Percentiles rank a stretch among this genome's conserved stretches.
Conservation (phyloP, 179 eudicot species). For the Gypsophila paniculata region DNA sequence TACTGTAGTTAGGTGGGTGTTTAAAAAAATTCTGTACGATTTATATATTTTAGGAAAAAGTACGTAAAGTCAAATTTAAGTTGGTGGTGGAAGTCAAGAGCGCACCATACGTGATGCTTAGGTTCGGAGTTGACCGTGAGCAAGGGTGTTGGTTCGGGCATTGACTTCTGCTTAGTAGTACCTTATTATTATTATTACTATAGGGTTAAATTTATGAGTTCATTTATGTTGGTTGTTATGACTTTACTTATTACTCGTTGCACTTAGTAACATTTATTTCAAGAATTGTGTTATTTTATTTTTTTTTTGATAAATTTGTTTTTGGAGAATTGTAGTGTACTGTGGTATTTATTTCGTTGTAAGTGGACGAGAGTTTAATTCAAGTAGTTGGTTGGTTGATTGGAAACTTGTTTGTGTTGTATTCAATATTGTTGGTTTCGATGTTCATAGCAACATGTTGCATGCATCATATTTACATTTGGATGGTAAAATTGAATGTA, state of each 20-base stretch:
- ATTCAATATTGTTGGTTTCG: not conserved
- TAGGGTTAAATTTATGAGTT: constrained; percentile 32
- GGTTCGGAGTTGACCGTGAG: constrained; percentile 19
- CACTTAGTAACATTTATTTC: constrained; percentile 6
- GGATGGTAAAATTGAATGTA: too few species aligned
- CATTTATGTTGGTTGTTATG: constrained; percentile 29
- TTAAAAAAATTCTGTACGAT: constrained; percentile 6
- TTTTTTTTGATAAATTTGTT: not conserved
- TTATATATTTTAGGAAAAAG: constrained; percentile 11
- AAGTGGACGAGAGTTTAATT: constrained; percentile 10
- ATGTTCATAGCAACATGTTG: too few species aligned
- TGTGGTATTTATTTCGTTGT: not conserved
- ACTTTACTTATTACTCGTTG: constrained; percentile 20
- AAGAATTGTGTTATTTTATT: too few species aligned
- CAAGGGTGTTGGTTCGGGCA: constrained; percentile 95
- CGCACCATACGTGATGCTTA: constrained; percentile 82
- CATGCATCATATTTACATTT: too few species aligned
- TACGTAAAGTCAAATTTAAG: too few species aligned
- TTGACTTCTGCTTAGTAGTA: constrained; percentile 70
- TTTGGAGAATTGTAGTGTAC: not conserved
- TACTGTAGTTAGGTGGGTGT: constrained; percentile 10
- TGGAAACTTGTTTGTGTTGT: constrained; percentile 13
- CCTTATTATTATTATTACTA: not conserved
- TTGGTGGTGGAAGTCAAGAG: constrained; percentile 89
- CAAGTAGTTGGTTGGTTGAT: constrained; percentile 25